Percentiles rank a stretch among this genome's conserved stretches.
Evolutionary conservation across 2,329 filamentous ascomycete genomes (phyloP).

Genomic region (Pseudogymnoascus sp.): DNA sequence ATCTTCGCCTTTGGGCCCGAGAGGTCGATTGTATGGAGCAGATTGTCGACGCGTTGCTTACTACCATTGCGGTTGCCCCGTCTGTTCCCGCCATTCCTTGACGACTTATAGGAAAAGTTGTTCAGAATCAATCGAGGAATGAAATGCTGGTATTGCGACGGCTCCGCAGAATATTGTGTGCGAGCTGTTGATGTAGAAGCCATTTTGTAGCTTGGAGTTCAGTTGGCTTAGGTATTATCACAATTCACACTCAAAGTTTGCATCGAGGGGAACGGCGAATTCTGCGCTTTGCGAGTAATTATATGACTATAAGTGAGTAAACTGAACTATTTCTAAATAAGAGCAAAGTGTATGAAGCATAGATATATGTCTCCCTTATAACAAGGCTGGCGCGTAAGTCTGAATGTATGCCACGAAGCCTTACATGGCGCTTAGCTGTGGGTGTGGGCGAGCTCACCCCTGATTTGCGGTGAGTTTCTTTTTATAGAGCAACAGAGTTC

Average conservation of each 20-base stretch:
- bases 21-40: conserved; percentile 21
- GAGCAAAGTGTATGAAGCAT: not conserved
- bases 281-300: not conserved
- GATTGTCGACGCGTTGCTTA: conserved; percentile 13
- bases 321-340: not conserved
- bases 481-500: not conserved
- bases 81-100: not conserved
- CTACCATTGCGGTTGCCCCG: conserved; percentile 10
- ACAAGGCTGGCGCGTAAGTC: not conserved
- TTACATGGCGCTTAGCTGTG: not conserved
- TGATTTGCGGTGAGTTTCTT: not conserved
- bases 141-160: conserved; percentile 28
- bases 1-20: conserved; percentile 9
- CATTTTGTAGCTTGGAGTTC: not conserved
- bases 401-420: not conserved
- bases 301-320: not conserved
- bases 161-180: not conserved
- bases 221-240: not conserved
- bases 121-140: conserved; percentile 29
- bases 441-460: not conserved
- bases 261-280: not conserved
- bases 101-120: conserved; percentile 24
- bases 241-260: not conserved
- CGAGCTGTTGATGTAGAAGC: not conserved
- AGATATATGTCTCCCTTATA: not conserved